Percentiles rank a stretch among this genome's conserved stretches.
Evolutionary conservation across 495 filamentous ascomycete genomes (phyloP).

Genomic region (Talaromyces ruber): DNA sequence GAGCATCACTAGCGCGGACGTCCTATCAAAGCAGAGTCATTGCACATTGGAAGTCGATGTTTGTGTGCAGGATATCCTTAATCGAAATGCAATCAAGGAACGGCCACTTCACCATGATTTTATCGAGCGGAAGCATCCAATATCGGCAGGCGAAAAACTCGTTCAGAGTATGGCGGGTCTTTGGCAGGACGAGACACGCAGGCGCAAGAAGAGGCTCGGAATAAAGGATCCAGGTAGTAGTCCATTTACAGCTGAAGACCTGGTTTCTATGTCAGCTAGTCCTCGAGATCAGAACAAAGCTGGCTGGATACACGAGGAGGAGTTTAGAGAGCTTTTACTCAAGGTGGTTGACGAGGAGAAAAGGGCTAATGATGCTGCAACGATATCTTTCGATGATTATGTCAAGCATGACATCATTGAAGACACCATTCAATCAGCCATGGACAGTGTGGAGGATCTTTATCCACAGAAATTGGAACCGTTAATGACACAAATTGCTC

Average conservation of each 20-base stretch:
- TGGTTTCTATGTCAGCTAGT: slow-evolving; percentile 82
- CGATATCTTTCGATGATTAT: slow-evolving; percentile 56
- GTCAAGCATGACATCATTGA: slow-evolving; percentile 43
- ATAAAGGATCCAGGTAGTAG: slow-evolving; percentile 52
- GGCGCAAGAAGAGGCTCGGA: slow-evolving; percentile 63
- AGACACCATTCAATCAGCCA: slow-evolving; percentile 56
- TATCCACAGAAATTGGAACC: slow-evolving; percentile 56
- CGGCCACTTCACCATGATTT: slow-evolving; percentile 84
- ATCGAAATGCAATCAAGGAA: slow-evolving; percentile 62
- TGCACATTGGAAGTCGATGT: slow-evolving; percentile 86
- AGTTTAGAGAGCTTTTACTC: slow-evolving; percentile 57
- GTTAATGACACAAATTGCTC: slow-evolving; percentile 9
- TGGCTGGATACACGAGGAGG: slow-evolving; percentile 88
- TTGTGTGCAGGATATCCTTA: slow-evolving; percentile 80
- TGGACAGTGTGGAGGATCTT: slow-evolving; percentile 81
- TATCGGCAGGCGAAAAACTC: slow-evolving; percentile 60
- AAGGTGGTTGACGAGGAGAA: slow-evolving; percentile 56
- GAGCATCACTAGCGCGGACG: slow-evolving; percentile 47
- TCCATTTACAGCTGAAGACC: slow-evolving; percentile 68
- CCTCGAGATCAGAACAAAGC: slow-evolving; percentile 56
- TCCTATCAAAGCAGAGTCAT: slow-evolving; percentile 70
- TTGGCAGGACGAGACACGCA: slow-evolving; percentile 83
- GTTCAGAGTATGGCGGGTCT: slow-evolving; percentile 91
- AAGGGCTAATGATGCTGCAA: slow-evolving; percentile 32
- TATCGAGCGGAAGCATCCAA: slow-evolving; percentile 58